phyloP scores from a whole-genome alignment of 2,329 filamentous ascomycete species.

The Falciphora oryzae region DNA sequence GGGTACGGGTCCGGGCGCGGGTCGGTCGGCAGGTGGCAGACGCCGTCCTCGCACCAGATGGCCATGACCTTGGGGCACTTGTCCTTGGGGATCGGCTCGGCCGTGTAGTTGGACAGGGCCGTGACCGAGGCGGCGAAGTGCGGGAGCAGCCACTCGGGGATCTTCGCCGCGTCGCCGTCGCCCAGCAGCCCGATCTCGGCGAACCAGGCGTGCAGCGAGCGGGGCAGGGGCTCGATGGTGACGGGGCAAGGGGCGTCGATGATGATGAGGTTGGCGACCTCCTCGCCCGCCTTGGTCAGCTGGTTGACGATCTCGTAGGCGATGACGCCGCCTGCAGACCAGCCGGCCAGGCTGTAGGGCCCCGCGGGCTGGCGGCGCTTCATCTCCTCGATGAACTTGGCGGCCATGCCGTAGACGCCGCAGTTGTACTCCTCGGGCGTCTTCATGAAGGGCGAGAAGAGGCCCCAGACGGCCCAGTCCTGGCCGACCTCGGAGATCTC shows the following conservation, averaged over 20 bases:
- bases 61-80: conserved; percentile 56
- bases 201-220: conserved; percentile 63
- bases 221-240: conserved; percentile 62
- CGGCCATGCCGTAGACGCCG: conserved; percentile 58
- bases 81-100: conserved; percentile 53
- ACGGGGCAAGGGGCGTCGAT: conserved; percentile 63
- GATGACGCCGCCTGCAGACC: conserved; percentile 72
- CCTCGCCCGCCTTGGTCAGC: conserved; percentile 50
- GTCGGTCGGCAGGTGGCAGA: conserved; percentile 61
- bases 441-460: conserved; percentile 70
- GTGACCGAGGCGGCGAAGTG: conserved; percentile 66
- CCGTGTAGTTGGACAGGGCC: conserved; percentile 63
- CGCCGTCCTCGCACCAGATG: conserved; percentile 69
- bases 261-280: conserved; percentile 55
- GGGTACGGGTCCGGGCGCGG: conserved; percentile 57
- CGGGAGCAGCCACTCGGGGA: conserved; percentile 66
- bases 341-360: conserved; percentile 64
- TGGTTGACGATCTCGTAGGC: conserved; percentile 62
- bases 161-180: conserved; percentile 51
- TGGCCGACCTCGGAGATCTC: conserved; percentile 47
- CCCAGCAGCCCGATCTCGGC: conserved; percentile 66
- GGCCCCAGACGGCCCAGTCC: conserved; percentile 42
- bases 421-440: conserved; percentile 59
- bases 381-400: conserved; percentile 63
- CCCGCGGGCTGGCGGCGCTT: conserved; percentile 63